These are phyloP conservation scores for Pugionium cornutum DNA, from an alignment of 345 rosid species.

Conservation along the genomic window DNA sequence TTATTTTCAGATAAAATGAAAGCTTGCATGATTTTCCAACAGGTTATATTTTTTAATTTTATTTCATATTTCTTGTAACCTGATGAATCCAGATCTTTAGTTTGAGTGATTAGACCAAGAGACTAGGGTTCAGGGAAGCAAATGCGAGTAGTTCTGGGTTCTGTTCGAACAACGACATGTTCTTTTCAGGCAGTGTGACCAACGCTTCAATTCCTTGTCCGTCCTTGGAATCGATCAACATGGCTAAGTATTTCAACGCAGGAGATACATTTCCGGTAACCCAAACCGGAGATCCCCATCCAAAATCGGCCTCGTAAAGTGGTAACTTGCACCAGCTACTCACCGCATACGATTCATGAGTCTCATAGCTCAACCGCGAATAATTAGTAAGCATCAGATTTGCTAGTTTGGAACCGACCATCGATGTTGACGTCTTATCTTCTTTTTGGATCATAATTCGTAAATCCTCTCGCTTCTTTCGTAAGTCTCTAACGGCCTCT, in stretches of 20 bases:
- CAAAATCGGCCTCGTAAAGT: slow-evolving; percentile 47
- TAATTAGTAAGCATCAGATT: slow-evolving; percentile 14
- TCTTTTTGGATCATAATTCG: neutral
- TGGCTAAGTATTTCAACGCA: slow-evolving; percentile 21
- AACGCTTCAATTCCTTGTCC: slow-evolving; percentile 55
- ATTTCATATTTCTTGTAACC: too few relatives aligned
- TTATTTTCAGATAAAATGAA: neutral
- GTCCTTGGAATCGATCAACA: slow-evolving; percentile 36
- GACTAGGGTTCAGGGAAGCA: slow-evolving; percentile 44
- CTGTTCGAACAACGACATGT: slow-evolving; percentile 46
- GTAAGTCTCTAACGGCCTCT: slow-evolving; percentile 13
- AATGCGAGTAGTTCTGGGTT: slow-evolving; percentile 43
- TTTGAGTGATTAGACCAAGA: slow-evolving; percentile 3
- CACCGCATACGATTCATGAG: slow-evolving; percentile 32
- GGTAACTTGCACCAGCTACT: slow-evolving; percentile 52
- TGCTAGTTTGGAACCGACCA: slow-evolving; percentile 25
- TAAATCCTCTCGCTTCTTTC: neutral
- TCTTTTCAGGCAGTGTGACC: slow-evolving; percentile 48
- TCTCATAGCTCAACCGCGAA: slow-evolving; percentile 19
- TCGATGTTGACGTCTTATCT: neutral
- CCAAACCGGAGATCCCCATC: slow-evolving; percentile 59
- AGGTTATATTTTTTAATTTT: too few relatives aligned
- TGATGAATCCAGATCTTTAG: too few relatives aligned
- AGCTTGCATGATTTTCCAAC: neutral
- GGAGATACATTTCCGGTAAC: slow-evolving; percentile 22